Evolutionary conservation across 2,329 filamentous ascomycete species (phyloP), one percentile per base, ranked within the genome.

Genomic region (Ceratocystis alfenasii): DNA sequence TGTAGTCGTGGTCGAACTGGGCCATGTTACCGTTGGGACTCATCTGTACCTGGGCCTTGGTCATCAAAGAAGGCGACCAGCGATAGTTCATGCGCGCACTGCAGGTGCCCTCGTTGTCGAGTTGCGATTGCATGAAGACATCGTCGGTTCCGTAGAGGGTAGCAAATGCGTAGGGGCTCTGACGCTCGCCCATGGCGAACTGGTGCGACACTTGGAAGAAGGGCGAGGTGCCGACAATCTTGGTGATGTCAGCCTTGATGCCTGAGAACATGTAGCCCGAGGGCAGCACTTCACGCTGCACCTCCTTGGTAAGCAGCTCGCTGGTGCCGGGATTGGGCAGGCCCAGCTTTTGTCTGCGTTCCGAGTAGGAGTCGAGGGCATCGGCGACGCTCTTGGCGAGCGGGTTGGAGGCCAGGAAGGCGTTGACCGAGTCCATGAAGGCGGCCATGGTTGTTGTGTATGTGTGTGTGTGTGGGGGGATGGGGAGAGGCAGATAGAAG

Each of bases 201-300:
- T 94, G 90, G 79, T 99, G 94, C 70, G 93, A 96, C 72, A 96
- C 89, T 78, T 97, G 93, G 82, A 99, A 99, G 71, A 97, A 80
- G 67, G 94, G 94, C 67, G 87, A 85, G 76, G 95, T 85, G 82
- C 91, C 94, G 79, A 97, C 95, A 74, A 90, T 87, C 82, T 96
- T 97, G 75, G 91, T 96, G 75, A 97, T 81, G 77, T 99, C 94
- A 76, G 93, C 95, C 75, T 93, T 89, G 76, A 99, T 83, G 73
- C 94, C 94, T 57, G 90, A 89, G 81, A 99, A 97, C 86, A 94
- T 95, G 77, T 90, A 89, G 81, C 96, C 96, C 79, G 88, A 94
- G 73, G 96, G 85, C 75, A 97, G 87, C 72, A 96, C 92, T 83
- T 96, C 92, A 78, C 92, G 91, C 80, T 95, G 88, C 69, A 96